Percentiles rank a stretch among this genome's conserved stretches.
phyloP scores from a whole-genome alignment of 2,329 filamentous ascomycete genomes.

The Sphaerulina populicola region DNA sequence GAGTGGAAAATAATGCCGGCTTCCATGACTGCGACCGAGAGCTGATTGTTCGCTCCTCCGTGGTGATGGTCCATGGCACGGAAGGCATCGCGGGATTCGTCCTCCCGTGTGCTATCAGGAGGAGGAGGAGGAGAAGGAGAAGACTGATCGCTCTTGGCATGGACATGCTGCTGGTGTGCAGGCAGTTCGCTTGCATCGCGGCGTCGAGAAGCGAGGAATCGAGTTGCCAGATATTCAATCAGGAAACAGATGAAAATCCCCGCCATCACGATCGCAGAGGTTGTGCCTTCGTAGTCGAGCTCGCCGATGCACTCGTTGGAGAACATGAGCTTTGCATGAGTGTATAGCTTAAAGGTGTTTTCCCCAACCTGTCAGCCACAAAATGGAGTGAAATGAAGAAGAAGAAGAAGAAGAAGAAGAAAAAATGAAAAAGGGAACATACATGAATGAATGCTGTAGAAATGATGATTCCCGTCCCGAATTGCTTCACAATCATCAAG shows the following conservation, averaged over 20 bases:
- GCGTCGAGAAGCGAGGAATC: constrained; percentile 11
- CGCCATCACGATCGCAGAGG: constrained; percentile 64
- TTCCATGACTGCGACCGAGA: constrained; percentile 61
- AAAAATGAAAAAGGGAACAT: constrained; percentile 25
- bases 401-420: background rate
- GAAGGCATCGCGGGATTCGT: constrained; percentile 36
- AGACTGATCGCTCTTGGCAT: constrained; percentile 5
- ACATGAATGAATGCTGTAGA: constrained; percentile 63
- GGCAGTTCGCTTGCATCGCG: constrained; percentile 18
- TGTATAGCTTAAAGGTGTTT: constrained; percentile 57
- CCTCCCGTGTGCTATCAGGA: constrained; percentile 5
- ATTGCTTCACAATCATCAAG: constrained; percentile 60
- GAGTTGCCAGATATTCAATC: constrained; percentile 52
- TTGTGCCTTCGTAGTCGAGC: constrained; percentile 59
- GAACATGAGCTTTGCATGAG: constrained; percentile 66
- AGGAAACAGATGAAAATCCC: constrained; percentile 65
- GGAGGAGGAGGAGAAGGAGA: constrained; percentile 4
- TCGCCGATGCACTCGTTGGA: constrained; percentile 58
- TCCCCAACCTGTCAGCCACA: background rate
- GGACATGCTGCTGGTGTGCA: constrained; percentile 10
- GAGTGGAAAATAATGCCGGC: constrained; percentile 61
- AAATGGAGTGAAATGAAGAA: background rate
- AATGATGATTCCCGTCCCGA: constrained; percentile 65
- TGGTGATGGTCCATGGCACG: constrained; percentile 33
- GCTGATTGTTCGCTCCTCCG: constrained; percentile 15